A percentile compares a stretch with the other conserved stretches of the same genome.
phyloP scores from a whole-genome alignment of 176 grass and related monocot genomes.

The Triticum timopheevii region DNA sequence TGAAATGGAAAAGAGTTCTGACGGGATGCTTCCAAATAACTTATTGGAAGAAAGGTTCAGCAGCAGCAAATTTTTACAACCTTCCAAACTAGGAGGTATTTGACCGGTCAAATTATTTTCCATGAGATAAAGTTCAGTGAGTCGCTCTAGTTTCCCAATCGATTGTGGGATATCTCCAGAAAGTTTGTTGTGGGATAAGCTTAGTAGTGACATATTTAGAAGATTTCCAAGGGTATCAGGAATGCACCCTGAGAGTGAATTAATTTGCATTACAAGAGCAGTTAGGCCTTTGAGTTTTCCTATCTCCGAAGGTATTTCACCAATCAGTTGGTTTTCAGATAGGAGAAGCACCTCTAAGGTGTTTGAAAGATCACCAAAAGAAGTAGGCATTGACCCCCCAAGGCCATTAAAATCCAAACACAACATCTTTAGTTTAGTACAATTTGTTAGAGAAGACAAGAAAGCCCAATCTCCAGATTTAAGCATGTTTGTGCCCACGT shows the following conservation, averaged over 20 bases:
- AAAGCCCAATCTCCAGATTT: neutral
- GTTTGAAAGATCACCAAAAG: neutral
- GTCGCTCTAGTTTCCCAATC: neutral
- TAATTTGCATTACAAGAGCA: neutral
- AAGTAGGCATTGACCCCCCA: neutral
- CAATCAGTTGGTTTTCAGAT: neutral
- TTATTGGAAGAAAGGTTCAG: neutral
- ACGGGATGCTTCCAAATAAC: neutral
- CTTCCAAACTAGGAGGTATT: neutral
- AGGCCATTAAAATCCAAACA: slow-evolving; percentile 9
- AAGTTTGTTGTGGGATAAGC: neutral
- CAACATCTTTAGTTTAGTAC: neutral
- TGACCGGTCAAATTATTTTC: neutral
- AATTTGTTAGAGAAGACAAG: neutral
- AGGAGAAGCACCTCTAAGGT: neutral
- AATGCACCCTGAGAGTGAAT: neutral
- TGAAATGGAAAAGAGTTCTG: neutral
- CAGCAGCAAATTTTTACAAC: neutral
- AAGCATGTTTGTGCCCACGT: neutral
- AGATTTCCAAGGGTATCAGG: neutral
- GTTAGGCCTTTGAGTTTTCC: neutral
- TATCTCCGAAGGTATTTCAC: neutral
- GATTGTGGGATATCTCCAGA: neutral
- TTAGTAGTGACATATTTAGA: neutral
- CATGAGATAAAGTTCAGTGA: neutral